Percentiles rank a stretch among this genome's conserved stretches.
Conservation (phyloP, 768 basidiomycete genomes). For the Boletus insuetus region DNA sequence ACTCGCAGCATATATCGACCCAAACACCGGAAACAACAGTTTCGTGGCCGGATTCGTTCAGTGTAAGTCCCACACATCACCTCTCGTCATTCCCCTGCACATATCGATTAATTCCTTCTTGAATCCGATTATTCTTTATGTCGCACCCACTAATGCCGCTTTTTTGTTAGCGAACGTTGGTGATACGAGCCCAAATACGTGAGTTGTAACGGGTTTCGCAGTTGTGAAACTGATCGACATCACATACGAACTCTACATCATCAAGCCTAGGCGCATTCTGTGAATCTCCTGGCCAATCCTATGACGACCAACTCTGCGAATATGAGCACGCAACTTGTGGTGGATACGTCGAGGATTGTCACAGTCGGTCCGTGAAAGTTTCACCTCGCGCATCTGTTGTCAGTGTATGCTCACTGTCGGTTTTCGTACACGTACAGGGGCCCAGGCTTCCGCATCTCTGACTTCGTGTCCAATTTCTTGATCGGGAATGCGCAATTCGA, state of each 20-base stretch:
- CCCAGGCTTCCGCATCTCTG: slow-evolving; percentile 71
- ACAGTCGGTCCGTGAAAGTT: slow-evolving; percentile 52
- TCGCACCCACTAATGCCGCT: neutral
- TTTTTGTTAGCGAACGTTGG: slow-evolving; percentile 65
- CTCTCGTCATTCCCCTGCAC: neutral
- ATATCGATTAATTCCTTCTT: neutral
- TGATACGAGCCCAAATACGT: slow-evolving; percentile 80
- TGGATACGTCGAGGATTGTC: slow-evolving; percentile 62
- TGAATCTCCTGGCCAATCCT: slow-evolving; percentile 67
- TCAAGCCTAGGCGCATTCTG: slow-evolving; percentile 66
- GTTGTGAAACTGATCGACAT: neutral
- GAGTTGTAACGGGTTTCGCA: slow-evolving; percentile 25
- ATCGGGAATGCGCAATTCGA: slow-evolving; percentile 70
- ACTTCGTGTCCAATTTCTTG: slow-evolving; percentile 72
- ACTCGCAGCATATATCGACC: slow-evolving; percentile 56
- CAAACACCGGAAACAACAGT: slow-evolving; percentile 56
- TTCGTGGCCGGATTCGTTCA: slow-evolving; percentile 79
- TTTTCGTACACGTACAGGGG: slow-evolving; percentile 42
- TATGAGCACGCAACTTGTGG: slow-evolving; percentile 74
- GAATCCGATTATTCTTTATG: neutral
- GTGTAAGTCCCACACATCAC: slow-evolving; percentile 40
- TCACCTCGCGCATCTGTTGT: neutral
- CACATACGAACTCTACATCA: neutral
- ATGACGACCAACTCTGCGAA: slow-evolving; percentile 68
- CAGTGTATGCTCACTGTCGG: neutral